These are phyloP conservation scores for Linnemannia zychae DNA, from an alignment of 192 early-diverging fungal genomes.

Conservation along the genomic window DNA sequence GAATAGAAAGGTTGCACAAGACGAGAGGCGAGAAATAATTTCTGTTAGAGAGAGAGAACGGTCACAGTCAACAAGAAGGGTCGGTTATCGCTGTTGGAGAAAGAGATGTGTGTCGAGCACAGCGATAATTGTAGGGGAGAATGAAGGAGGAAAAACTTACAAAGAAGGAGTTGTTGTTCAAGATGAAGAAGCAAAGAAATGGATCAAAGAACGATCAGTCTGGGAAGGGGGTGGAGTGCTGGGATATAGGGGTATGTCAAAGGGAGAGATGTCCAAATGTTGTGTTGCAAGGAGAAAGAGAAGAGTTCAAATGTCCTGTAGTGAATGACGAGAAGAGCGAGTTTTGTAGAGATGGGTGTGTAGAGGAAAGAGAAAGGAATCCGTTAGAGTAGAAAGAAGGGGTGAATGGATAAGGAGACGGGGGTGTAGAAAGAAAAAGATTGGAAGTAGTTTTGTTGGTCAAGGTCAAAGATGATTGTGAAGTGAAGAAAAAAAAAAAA, in stretches of 20 bases:
- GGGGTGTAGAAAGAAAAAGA: neutral
- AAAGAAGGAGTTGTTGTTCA: neutral
- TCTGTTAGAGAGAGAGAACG: neutral
- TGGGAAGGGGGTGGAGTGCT: neutral
- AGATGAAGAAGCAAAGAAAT: neutral
- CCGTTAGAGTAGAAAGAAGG: neutral
- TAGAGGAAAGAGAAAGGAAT: conserved; percentile 9
- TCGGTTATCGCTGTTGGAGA: too few species aligned
- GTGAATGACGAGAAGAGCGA: neutral
- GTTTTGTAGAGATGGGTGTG: neutral
- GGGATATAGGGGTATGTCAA: neutral
- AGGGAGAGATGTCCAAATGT: conserved; percentile 14
- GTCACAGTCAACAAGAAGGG: neutral
- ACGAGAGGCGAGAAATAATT: neutral
- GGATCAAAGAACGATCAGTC: conserved; percentile 7
- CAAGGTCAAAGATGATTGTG: neutral
- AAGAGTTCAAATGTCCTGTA: neutral
- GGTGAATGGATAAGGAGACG: neutral
- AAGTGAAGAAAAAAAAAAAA: conserved; percentile 23
- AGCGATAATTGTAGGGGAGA: neutral
- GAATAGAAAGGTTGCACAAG: conserved; percentile 5
- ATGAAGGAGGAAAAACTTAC: neutral
- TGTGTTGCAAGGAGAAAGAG: neutral
- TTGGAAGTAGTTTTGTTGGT: conserved; percentile 3
- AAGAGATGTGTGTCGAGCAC: neutral